phyloP scores from a whole-genome alignment of 768 basidiomycete genomes.

The Infundibulicybe gibba region DNA sequence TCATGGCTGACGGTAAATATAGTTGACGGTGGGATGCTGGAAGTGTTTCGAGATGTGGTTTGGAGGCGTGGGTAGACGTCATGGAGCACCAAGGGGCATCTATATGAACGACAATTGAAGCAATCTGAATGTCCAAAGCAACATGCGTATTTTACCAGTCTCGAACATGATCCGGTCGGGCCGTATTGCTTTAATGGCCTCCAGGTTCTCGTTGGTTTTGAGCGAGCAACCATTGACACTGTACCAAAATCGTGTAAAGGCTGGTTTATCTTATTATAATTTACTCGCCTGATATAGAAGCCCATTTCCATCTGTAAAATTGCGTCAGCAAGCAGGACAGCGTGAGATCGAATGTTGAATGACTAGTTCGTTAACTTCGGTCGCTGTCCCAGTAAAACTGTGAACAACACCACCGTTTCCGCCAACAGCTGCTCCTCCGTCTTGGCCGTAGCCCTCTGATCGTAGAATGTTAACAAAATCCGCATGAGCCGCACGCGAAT shows the following conservation, averaged over 20 bases:
- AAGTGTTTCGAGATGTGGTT: slow-evolving; percentile 41
- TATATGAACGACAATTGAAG: slow-evolving; percentile 14
- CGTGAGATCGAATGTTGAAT: slow-evolving; percentile 15
- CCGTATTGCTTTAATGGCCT: slow-evolving; percentile 50
- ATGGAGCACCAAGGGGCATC: slow-evolving; percentile 76
- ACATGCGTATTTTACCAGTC: slow-evolving; percentile 45
- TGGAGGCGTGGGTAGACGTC: slow-evolving; percentile 63
- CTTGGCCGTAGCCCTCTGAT: slow-evolving; percentile 59
- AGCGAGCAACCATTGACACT: slow-evolving; percentile 77
- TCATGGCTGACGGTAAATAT: slow-evolving; percentile 49
- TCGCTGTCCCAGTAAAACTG: slow-evolving; percentile 68
- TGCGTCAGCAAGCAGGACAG: neutral
- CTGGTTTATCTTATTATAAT: neutral
- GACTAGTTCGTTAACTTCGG: slow-evolving; percentile 65
- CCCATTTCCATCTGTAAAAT: slow-evolving; percentile 63
- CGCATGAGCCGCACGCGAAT: slow-evolving; percentile 71
- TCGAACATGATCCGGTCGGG: slow-evolving; percentile 66
- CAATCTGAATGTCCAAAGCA: neutral
- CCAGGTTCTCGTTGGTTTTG: slow-evolving; percentile 66
- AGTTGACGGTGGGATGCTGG: slow-evolving; percentile 39
- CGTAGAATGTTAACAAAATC: slow-evolving; percentile 66
- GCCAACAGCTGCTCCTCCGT: slow-evolving; percentile 53
- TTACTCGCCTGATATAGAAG: slow-evolving; percentile 54
- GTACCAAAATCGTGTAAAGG: slow-evolving; percentile 2
- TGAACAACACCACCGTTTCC: slow-evolving; percentile 77